Evolutionary conservation across 2,329 filamentous ascomycete genomes (phyloP).

Genomic region (Thyridium curvatum): DNA sequence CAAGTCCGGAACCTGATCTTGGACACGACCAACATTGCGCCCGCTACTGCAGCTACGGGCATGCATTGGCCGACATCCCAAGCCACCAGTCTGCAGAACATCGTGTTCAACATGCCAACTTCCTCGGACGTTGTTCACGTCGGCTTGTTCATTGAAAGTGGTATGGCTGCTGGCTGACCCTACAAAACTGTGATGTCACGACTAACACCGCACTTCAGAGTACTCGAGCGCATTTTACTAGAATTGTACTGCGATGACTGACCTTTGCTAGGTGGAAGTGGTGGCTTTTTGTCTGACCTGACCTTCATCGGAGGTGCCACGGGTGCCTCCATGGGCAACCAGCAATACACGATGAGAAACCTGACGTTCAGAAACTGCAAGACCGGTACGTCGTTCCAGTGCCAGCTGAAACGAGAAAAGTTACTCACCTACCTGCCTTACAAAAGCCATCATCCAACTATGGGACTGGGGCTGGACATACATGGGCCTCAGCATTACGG

Average conservation of each 20-base stretch:
- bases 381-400: constrained; percentile 34
- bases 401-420: too few species aligned
- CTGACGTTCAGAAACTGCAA: constrained; percentile 58
- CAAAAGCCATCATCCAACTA: constrained; percentile 53
- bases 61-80: constrained; percentile 68
- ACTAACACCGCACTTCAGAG: background rate
- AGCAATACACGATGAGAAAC: constrained; percentile 66
- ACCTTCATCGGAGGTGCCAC: constrained; percentile 52
- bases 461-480: constrained; percentile 74
- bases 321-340: constrained; percentile 59
- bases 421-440: too few species aligned
- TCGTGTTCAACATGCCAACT: constrained; percentile 47
- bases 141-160: constrained; percentile 54
- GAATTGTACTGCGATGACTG: background rate
- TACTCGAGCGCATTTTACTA: too few species aligned
- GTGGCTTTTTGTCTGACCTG: constrained; percentile 42
- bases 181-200: too few species aligned
- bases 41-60: constrained; percentile 40
- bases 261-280: constrained; percentile 17
- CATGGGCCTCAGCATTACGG: constrained; percentile 53
- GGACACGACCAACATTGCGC: constrained; percentile 48
- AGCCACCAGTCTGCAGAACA: constrained; percentile 53
- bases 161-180: constrained; percentile 16
- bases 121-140: constrained; percentile 44
- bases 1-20: constrained; percentile 54